phyloP scores from a whole-genome alignment of 306 rosid species.

The Prinsepia uniflora region DNA sequence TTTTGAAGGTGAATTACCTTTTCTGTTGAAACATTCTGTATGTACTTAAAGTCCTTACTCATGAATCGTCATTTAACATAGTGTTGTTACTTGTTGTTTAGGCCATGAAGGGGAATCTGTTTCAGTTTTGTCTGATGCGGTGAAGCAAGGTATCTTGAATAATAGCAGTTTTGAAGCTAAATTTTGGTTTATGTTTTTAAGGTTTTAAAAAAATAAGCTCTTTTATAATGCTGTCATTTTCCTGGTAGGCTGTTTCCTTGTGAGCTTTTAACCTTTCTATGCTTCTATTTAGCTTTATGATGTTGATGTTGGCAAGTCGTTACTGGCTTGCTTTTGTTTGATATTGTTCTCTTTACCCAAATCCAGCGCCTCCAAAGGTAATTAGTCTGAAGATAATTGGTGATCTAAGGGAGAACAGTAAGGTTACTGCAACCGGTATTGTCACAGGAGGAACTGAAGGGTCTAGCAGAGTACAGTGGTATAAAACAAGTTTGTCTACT shows the following conservation, averaged over 20 bases:
- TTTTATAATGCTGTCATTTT: background rate
- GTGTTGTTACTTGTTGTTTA: conserved; percentile 34
- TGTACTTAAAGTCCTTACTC: conserved; percentile 20
- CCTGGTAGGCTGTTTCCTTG: background rate
- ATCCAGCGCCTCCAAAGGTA: conserved; percentile 94
- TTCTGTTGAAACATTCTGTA: conserved; percentile 17
- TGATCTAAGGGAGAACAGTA: conserved; percentile 78
- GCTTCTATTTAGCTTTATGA: conserved; percentile 13
- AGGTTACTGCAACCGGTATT: conserved; percentile 70
- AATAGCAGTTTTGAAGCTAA: conserved; percentile 23
- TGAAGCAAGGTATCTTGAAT: conserved; percentile 71
- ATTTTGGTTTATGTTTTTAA: background rate
- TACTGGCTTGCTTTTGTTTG: conserved; percentile 18
- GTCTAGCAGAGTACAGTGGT: conserved; percentile 96
- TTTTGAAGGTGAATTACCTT: conserved; percentile 65
- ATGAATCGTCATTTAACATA: conserved; percentile 14
- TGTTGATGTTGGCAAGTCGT: conserved; percentile 14
- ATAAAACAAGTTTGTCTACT: conserved; percentile 59
- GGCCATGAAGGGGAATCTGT: conserved; percentile 90
- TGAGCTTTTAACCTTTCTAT: background rate
- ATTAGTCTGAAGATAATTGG: conserved; percentile 66
- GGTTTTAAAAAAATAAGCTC: background rate
- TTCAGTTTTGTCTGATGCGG: conserved; percentile 54
- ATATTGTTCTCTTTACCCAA: conserved; percentile 20
- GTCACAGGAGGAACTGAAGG: conserved; percentile 97